Percentiles rank a stretch among this genome's conserved stretches.
Conservation (phyloP, 1,284 basidiomycete species). For the Irpex sp. region DNA sequence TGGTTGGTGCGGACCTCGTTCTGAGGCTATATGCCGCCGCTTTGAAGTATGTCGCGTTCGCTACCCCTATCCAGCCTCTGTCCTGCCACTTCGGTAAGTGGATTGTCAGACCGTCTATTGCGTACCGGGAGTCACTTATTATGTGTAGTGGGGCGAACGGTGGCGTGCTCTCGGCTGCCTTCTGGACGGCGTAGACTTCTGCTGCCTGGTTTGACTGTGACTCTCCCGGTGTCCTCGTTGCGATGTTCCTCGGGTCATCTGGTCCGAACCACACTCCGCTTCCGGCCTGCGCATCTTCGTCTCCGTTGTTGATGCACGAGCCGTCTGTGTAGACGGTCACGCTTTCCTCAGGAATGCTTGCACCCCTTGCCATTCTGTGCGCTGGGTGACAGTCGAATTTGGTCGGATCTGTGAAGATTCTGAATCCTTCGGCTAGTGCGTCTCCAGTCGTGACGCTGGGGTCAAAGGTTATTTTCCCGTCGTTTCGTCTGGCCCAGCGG, state of each 20-base stretch:
- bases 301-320: slow-evolving; percentile 20
- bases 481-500: no score
- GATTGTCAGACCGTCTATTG: slow-evolving; percentile 6
- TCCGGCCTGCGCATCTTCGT: not conserved
- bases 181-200: not conserved
- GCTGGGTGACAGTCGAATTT: not conserved
- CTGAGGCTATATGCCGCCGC: slow-evolving; percentile 9
- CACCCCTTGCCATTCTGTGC: not conserved
- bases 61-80: slow-evolving; percentile 3
- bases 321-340: slow-evolving; percentile 27
- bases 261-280: not conserved
- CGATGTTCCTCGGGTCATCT: not conserved
- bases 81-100: slow-evolving; percentile 4
- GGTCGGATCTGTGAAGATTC: not conserved
- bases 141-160: slow-evolving; percentile 7
- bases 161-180: not conserved
- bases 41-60: not conserved
- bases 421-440: not conserved
- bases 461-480: no score
- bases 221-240: not conserved
- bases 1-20: slow-evolving; percentile 14
- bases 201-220: not conserved
- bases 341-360: not conserved
- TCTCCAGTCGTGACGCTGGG: no score
- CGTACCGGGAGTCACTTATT: slow-evolving; percentile 3